A percentile compares a stretch with the other conserved stretches of the same genome.
Conservation (phyloP, 768 basidiomycete genomes). For the Hirschioporus abietinus region DNA sequence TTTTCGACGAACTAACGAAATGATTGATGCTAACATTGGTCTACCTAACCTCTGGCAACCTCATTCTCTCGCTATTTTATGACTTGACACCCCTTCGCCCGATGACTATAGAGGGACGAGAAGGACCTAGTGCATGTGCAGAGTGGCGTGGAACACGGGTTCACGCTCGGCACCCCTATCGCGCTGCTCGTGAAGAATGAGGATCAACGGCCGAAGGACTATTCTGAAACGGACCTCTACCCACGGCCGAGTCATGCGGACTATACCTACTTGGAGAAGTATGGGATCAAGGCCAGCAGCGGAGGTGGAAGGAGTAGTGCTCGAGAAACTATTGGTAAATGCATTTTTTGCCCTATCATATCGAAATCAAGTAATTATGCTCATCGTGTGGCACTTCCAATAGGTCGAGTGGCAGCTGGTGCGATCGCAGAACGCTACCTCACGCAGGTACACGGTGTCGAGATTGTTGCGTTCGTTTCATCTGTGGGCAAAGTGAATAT, state of each 20-base stretch:
- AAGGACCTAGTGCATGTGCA: constrained; percentile 92
- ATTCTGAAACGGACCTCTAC: constrained; percentile 96
- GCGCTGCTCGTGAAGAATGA: constrained; percentile 96
- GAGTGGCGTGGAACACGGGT: constrained; percentile 88
- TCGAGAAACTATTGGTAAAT: constrained; percentile 88
- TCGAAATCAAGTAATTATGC: background rate
- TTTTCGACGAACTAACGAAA: background rate
- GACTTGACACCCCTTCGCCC: background rate
- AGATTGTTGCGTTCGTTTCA: constrained; percentile 95
- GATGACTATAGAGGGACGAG: constrained; percentile 72
- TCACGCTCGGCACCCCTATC: constrained; percentile 96
- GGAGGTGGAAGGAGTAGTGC: constrained; percentile 95
- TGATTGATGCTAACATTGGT: background rate
- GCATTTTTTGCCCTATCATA: background rate
- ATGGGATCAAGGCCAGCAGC: constrained; percentile 94
- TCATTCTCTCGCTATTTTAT: background rate
- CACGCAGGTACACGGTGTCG: constrained; percentile 77
- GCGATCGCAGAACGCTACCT: constrained; percentile 98
- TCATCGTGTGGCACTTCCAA: background rate
- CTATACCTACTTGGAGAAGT: constrained; percentile 96
- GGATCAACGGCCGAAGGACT: constrained; percentile 97
- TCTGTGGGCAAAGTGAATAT: constrained; percentile 92
- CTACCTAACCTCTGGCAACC: background rate
- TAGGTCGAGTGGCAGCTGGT: constrained; percentile 94
- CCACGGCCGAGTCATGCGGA: constrained; percentile 97